A percentile compares a stretch with the other conserved stretches of the same genome.
Conservation (phyloP, 345 rosid species). For the Dipteronia sinensis region DNA sequence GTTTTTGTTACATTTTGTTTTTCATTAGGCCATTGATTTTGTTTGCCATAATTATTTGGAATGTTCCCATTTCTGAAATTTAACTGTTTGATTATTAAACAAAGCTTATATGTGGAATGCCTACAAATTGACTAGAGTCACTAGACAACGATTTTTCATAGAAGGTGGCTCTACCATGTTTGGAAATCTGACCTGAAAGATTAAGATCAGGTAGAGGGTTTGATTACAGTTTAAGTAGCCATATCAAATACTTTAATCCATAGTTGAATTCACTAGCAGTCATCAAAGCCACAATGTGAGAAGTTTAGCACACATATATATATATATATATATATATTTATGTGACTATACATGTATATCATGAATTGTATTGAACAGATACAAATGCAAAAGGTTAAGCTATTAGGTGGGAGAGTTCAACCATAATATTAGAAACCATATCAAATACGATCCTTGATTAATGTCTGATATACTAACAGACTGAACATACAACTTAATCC, state of each 20-base stretch:
- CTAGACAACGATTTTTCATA: neutral
- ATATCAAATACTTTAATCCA: too few relatives aligned
- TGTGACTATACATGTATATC: neutral
- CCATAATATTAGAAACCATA: neutral
- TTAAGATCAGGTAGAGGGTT: too few relatives aligned
- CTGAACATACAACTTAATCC: neutral
- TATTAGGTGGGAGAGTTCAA: neutral
- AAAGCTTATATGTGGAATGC: neutral
- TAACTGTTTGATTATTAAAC: neutral
- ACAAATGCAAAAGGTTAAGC: neutral
- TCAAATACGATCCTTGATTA: neutral
- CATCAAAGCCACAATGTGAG: too few relatives aligned
- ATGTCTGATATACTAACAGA: neutral
- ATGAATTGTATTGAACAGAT: neutral
- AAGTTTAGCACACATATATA: too few relatives aligned
- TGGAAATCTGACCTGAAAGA: neutral
- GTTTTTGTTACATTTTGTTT: neutral
- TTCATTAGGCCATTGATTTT: constrained; percentile 3
- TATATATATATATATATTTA: too few relatives aligned
- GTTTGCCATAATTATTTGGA: neutral
- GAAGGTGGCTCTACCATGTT: neutral
- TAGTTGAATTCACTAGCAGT: too few relatives aligned
- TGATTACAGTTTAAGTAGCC: too few relatives aligned
- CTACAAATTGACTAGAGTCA: neutral
- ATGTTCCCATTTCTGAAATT: constrained; percentile 4